Evolutionary conservation across 2,329 filamentous ascomycete genomes (phyloP).

Genomic region (Coniochaeta hoffmannii): DNA sequence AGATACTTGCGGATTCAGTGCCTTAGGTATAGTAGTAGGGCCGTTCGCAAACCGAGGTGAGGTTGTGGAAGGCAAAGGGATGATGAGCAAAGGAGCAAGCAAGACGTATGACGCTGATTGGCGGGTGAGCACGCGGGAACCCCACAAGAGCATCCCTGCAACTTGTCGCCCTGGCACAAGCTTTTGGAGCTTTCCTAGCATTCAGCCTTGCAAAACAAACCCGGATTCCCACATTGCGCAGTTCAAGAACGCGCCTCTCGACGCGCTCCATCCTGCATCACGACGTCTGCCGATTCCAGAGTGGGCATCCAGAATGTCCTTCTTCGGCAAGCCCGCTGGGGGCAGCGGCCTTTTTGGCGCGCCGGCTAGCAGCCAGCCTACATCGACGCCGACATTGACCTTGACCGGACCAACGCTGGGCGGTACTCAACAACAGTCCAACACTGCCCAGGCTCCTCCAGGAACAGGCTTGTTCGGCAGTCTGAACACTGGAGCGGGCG

Average conservation of each 20-base stretch:
- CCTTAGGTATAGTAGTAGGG: no score
- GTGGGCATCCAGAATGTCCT: background rate
- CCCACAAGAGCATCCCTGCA: background rate
- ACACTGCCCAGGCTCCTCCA: background rate
- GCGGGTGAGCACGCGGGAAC: background rate
- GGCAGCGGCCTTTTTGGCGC: background rate
- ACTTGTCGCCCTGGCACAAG: background rate
- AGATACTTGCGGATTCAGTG: no score
- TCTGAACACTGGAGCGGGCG: background rate
- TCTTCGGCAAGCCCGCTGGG: background rate
- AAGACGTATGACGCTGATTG: background rate
- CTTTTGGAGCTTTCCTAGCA: background rate
- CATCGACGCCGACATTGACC: background rate
- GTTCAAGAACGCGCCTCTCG: background rate
- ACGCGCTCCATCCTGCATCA: background rate
- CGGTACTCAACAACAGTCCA: background rate
- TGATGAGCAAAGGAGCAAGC: background rate
- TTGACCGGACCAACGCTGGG: background rate
- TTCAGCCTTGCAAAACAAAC: slow-evolving; percentile 1
- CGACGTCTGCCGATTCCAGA: background rate
- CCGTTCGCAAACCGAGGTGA: no score
- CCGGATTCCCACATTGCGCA: background rate
- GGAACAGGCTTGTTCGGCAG: background rate
- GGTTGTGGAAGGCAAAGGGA: background rate
- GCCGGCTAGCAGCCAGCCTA: background rate